Evolutionary conservation across 2,329 filamentous ascomycete species (phyloP).

Genomic region (Ophiostoma sp.): DNA sequence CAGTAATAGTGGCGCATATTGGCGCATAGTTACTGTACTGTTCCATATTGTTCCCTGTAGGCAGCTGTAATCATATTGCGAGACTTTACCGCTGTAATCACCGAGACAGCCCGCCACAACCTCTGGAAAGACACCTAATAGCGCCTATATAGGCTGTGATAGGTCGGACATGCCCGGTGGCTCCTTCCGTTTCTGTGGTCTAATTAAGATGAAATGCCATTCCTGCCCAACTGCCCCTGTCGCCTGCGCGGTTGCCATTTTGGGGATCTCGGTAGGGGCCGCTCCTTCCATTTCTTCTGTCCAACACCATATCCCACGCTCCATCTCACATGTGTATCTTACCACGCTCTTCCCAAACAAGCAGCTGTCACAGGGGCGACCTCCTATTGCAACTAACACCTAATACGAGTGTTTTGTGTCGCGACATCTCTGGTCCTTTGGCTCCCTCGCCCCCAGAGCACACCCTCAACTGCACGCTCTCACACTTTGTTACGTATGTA

Average conservation of each 20-base stretch:
- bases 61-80: not conserved
- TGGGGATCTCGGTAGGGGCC: slow-evolving; percentile 19
- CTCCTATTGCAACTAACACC: not conserved
- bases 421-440: not conserved
- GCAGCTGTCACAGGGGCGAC: slow-evolving; percentile 13
- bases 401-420: slow-evolving; percentile 5
- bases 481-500: not conserved
- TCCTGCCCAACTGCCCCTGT: slow-evolving; percentile 16
- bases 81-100: not conserved
- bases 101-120: not conserved
- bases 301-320: slow-evolving; percentile 2
- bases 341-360: not conserved
- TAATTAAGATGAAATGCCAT: not conserved
- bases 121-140: not conserved
- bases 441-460: not conserved
- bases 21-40: not conserved
- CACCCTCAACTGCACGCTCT: not conserved
- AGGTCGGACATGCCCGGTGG: slow-evolving; percentile 5
- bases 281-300: slow-evolving; percentile 8
- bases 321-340: not conserved
- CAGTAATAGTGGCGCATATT: not conserved
- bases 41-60: no score
- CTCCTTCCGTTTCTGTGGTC: slow-evolving; percentile 12
- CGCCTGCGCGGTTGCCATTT: slow-evolving; percentile 20
- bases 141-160: not conserved